Conservation (phyloP, 306 rosid species). For the Castanopsis chinensis region DNA sequence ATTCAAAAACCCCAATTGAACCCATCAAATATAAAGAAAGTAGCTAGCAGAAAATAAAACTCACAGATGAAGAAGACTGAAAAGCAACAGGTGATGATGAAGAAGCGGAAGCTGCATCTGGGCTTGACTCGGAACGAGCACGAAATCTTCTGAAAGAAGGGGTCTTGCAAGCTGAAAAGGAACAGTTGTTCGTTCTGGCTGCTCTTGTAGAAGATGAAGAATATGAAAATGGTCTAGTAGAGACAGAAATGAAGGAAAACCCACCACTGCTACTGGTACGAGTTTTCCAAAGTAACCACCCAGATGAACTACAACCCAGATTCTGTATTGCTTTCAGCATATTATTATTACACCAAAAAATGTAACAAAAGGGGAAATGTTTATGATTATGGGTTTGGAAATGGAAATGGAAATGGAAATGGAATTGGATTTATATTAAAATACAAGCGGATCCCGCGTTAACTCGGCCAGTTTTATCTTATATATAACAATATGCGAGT, state of each 20-base stretch:
- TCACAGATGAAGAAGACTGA: conserved; percentile 37
- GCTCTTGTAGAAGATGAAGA: conserved; percentile 15
- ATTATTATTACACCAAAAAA: conserved; percentile 5
- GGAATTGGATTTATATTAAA: neutral
- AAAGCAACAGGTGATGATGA: conserved; percentile 33
- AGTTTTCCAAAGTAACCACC: conserved; percentile 49
- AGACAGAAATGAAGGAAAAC: conserved; percentile 37
- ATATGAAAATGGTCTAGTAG: conserved; percentile 31
- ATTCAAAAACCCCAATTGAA: neutral
- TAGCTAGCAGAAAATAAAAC: conserved; percentile 6
- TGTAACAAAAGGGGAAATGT: neutral
- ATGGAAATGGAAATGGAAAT: neutral
- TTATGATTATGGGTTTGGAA: no score
- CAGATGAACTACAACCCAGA: conserved; percentile 48
- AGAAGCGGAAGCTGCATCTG: conserved; percentile 36
- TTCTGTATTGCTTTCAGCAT: conserved; percentile 67
- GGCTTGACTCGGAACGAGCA: conserved; percentile 40
- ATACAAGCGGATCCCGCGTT: neutral
- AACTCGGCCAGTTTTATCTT: neutral
- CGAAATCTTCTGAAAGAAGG: conserved; percentile 36
- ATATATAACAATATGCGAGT: no score
- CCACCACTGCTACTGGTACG: conserved; percentile 21
- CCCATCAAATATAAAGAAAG: neutral
- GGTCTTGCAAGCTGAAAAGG: conserved; percentile 27
- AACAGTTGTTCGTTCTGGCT: conserved; percentile 14